These are phyloP conservation scores for Discostella pseudostelligera DNA, from an alignment of 108 stramenopile species.

Conservation along the genomic window DNA sequence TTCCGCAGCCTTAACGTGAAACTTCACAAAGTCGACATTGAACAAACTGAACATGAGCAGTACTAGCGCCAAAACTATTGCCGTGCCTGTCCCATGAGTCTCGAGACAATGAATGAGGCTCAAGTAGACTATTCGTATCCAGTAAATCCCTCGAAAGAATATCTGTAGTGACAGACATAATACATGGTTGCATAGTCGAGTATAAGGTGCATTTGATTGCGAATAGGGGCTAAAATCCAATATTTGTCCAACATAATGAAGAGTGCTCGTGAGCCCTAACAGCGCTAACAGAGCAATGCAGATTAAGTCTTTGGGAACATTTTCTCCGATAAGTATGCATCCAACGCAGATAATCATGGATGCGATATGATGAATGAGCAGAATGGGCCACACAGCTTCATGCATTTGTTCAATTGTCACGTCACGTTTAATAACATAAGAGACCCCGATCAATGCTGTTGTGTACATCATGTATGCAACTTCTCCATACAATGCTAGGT, in stretches of 20 bases:
- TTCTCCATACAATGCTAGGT: slow-evolving; percentile 33
- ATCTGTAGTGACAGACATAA: slow-evolving; percentile 26
- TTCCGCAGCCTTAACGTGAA: slow-evolving; percentile 11
- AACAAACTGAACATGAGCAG: slow-evolving; percentile 28
- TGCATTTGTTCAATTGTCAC: slow-evolving; percentile 44
- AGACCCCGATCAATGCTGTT: slow-evolving; percentile 8
- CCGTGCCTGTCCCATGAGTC: slow-evolving; percentile 11
- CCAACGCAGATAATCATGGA: slow-evolving; percentile 22
- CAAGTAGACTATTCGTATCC: slow-evolving; percentile 21
- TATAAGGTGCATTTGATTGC: slow-evolving; percentile 26
- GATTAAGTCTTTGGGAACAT: slow-evolving; percentile 23
- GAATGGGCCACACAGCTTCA: slow-evolving; percentile 28
- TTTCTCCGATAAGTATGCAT: slow-evolving; percentile 26
- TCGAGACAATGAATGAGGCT: slow-evolving; percentile 8
- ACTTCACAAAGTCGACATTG: slow-evolving; percentile 29
- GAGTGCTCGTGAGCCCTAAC: slow-evolving; percentile 31
- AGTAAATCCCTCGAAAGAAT: slow-evolving; percentile 26
- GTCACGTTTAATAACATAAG: slow-evolving; percentile 27
- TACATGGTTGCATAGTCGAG: slow-evolving; percentile 28
- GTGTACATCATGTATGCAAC: slow-evolving; percentile 34
- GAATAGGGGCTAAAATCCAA: slow-evolving; percentile 35
- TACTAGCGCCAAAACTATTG: not conserved
- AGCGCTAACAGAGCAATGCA: slow-evolving; percentile 24
- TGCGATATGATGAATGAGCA: slow-evolving; percentile 30
- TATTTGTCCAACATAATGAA: slow-evolving; percentile 38